Evolutionary conservation across 768 basidiomycete species (phyloP), one percentile per base, ranked within the genome.

Genomic region (Hysterangium stoloniferum): DNA sequence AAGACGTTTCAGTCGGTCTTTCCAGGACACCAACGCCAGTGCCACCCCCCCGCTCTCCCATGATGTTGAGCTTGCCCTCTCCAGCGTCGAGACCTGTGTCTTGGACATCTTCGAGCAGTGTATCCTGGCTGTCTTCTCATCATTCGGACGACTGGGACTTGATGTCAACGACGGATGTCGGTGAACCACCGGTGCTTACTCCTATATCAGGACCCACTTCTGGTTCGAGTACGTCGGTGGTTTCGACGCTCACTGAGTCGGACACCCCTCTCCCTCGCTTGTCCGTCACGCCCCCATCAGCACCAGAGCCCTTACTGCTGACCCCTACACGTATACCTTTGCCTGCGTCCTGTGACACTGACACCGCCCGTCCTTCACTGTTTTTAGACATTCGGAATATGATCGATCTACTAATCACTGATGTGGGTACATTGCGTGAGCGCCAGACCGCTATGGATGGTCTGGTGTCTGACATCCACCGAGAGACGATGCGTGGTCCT

Each of bases 81-180:
- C 78, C 78, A 3, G 67, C 71, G 13, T 32, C 55, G 11, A 63
- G 70, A 13, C 63, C 71, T 11, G 62, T 68, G 3, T 73, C 78
- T 2, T 66, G 71, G 4, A 66, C 64, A 31, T 71, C 71, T 4
- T 60, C 53, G 13, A 69, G 68, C 9, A 48, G 47, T 11, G 55
- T 60, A 50, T 78, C 76, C 0, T 79, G 71, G 59, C 56, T 79
- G 43, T 76, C 75, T 3, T 78, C 76, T 15, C 83, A 85, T 54
- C 82, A 89, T 55, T 90, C 88, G 0, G 87, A 91, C 49, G 86
- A 86, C 56, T 66, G 71, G 31, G 66, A 68, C 68, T 53, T 71
- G 62, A 60, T 74, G 69, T 51, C 49, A 15, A 28, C 22, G n/a
- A 40, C 40, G 71, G 61, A 52, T 47, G 24, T n/a, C 25, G 24